These are phyloP conservation scores for Strigomonas culicis DNA, from an alignment of 208 protist genomes.

Conservation along the genomic window DNA sequence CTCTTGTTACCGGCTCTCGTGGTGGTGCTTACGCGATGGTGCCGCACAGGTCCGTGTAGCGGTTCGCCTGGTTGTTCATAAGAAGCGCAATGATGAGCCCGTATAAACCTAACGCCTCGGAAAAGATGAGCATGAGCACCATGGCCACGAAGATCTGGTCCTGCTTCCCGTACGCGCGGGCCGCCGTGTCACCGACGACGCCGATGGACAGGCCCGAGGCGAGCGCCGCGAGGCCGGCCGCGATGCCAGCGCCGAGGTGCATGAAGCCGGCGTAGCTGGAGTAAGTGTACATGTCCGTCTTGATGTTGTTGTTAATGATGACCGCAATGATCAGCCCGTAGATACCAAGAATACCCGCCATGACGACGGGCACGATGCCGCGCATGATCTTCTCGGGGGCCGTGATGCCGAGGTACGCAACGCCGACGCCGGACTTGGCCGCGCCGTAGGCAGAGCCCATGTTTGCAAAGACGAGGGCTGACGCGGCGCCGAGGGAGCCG, in stretches of 20 bases:
- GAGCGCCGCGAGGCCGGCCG: slow-evolving; percentile 93
- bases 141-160: slow-evolving; percentile 99
- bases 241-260: slow-evolving; percentile 96
- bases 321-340: slow-evolving; percentile 99
- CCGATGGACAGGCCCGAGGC: slow-evolving; percentile 98
- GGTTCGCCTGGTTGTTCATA: slow-evolving; percentile 90
- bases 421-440: slow-evolving; percentile 97
- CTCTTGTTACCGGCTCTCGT: not conserved
- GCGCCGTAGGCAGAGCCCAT: slow-evolving; percentile 99
- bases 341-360: slow-evolving; percentile 98
- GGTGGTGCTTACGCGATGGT: not conserved
- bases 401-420: slow-evolving; percentile 96
- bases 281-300: slow-evolving; percentile 68
- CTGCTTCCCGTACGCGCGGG: slow-evolving; percentile 92
- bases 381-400: slow-evolving; percentile 96
- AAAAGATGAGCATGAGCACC: slow-evolving; percentile 99
- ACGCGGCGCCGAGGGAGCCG: slow-evolving; percentile 65
- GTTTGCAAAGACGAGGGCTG: slow-evolving; percentile 89
- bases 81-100: slow-evolving; percentile 99
- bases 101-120: slow-evolving; percentile 98
- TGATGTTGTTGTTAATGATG: slow-evolving; percentile 96
- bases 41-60: slow-evolving; percentile 62
- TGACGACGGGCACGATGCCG: slow-evolving; percentile 91
- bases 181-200: slow-evolving; percentile 97
- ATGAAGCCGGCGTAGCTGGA: slow-evolving; percentile 89